Conservation (phyloP, 2,329 filamentous ascomycete genomes). For the Colletotrichum plurivorum region DNA sequence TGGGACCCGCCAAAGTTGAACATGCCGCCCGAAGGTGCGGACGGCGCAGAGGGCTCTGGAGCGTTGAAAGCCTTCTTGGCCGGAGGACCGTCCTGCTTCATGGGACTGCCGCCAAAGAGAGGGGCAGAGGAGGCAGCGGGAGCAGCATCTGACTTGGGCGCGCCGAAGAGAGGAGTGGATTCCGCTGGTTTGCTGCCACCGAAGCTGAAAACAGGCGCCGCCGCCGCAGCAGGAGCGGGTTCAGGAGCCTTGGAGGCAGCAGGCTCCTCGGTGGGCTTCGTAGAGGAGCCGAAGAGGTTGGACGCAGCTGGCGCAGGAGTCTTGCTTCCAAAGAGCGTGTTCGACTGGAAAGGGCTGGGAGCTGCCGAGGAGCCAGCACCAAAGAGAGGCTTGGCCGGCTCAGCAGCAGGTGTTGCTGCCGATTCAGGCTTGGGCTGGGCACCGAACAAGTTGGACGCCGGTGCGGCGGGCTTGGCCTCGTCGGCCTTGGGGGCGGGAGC, state of each 20-base stretch:
- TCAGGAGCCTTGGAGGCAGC: conserved; percentile 27
- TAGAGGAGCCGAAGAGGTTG: conserved; percentile 49
- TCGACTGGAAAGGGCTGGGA: conserved; percentile 38
- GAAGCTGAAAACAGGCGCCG: conserved; percentile 53
- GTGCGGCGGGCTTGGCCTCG: conserved; percentile 41
- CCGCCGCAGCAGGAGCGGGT: conserved; percentile 32
- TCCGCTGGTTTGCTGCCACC: conserved; percentile 45
- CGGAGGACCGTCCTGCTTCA: conserved; percentile 56
- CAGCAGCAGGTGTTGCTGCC: conserved; percentile 42
- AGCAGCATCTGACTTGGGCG: conserved; percentile 49
- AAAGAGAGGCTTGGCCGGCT: conserved; percentile 47
- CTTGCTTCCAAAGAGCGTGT: conserved; percentile 42
- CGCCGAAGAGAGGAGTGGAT: conserved; percentile 56
- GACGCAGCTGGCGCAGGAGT: conserved; percentile 42
- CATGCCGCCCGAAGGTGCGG: conserved; percentile 46
- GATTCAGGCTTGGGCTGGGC: conserved; percentile 44
- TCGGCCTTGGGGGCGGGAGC: conserved; percentile 36
- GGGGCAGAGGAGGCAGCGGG: conserved; percentile 45
- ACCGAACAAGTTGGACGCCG: conserved; percentile 45
- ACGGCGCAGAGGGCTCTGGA: conserved; percentile 44
- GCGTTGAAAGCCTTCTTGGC: conserved; percentile 57
- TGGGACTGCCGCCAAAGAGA: conserved; percentile 58
- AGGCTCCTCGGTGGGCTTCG: conserved; percentile 17
- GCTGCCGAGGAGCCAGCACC: conserved; percentile 37
- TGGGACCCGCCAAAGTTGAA: conserved; percentile 56